Conservation (phyloP, 164 flowering plant genomes). For the Platanus orientalis region DNA sequence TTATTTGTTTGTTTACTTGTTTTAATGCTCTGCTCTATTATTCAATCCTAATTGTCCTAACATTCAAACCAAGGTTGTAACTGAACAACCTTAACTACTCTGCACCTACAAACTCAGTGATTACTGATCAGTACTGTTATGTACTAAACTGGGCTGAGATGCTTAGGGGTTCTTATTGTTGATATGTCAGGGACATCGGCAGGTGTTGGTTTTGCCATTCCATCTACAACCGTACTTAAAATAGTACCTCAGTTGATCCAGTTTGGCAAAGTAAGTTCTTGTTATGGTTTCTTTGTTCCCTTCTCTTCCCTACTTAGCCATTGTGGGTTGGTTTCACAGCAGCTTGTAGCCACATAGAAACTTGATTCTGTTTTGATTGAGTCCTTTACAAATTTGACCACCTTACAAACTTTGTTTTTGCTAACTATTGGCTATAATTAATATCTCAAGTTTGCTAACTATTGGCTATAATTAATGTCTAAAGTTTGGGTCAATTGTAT, state of each 20-base stretch:
- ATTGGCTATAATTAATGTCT: neutral
- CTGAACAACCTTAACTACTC: neutral
- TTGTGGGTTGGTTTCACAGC: too few species aligned
- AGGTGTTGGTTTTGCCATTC: constrained; percentile 96
- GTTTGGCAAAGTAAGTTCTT: constrained; percentile 61
- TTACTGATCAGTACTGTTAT: neutral
- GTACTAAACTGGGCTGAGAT: neutral
- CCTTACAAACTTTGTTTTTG: neutral
- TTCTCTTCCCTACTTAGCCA: neutral
- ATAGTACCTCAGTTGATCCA: constrained; percentile 89
- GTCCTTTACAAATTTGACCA: neutral
- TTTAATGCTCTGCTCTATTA: neutral
- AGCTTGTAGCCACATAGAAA: neutral
- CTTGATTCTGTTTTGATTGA: neutral
- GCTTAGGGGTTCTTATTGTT: constrained; percentile 2
- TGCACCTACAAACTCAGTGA: neutral
- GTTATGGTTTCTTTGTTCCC: neutral
- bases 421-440: neutral
- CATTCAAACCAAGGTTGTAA: neutral
- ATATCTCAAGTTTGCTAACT: neutral
- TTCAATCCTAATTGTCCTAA: neutral
- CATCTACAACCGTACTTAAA: constrained; percentile 74
- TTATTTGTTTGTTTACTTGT: neutral
- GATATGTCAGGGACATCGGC: constrained; percentile 76
- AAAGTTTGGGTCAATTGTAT: neutral